A percentile compares a stretch with the other conserved stretches of the same genome.
Conservation (phyloP, 371 early-diverging fungal species). For the Rhizopus delemar region DNA sequence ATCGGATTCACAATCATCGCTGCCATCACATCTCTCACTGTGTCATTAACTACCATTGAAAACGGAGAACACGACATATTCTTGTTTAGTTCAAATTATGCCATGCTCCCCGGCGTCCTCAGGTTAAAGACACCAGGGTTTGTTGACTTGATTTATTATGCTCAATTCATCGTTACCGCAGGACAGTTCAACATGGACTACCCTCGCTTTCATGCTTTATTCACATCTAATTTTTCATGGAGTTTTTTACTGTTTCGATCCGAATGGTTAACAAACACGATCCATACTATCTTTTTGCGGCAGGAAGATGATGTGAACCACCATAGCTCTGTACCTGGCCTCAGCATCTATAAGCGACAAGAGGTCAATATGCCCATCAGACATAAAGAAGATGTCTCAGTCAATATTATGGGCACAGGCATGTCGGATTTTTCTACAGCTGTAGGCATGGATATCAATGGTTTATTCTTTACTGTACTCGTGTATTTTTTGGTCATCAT, state of each 20-base stretch:
- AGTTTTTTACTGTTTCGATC: slow-evolving; percentile 45
- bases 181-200: slow-evolving; percentile 55
- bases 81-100: slow-evolving; percentile 55
- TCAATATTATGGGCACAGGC: slow-evolving; percentile 38
- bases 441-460: slow-evolving; percentile 43
- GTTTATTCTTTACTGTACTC: slow-evolving; percentile 43
- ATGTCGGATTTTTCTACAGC: slow-evolving; percentile 47
- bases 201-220: slow-evolving; percentile 54
- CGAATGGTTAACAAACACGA: slow-evolving; percentile 17
- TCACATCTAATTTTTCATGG: slow-evolving; percentile 60
- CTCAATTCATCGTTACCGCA: slow-evolving; percentile 54
- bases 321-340: slow-evolving; percentile 10
- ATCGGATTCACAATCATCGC: slow-evolving; percentile 47
- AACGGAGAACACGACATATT: slow-evolving; percentile 46
- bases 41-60: slow-evolving; percentile 38
- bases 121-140: slow-evolving; percentile 59
- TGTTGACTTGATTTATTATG: slow-evolving; percentile 55
- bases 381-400: not conserved
- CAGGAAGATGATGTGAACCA: not conserved
- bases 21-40: slow-evolving; percentile 37
- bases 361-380: not conserved
- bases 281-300: slow-evolving; percentile 5
- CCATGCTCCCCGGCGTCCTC: slow-evolving; percentile 48
- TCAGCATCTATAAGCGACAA: slow-evolving; percentile 23
- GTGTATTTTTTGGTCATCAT: slow-evolving; percentile 32